A percentile compares a stretch with the other conserved stretches of the same genome.
Conservation (phyloP, 208 protist genomes). For the Wallacemonas sp. region DNA sequence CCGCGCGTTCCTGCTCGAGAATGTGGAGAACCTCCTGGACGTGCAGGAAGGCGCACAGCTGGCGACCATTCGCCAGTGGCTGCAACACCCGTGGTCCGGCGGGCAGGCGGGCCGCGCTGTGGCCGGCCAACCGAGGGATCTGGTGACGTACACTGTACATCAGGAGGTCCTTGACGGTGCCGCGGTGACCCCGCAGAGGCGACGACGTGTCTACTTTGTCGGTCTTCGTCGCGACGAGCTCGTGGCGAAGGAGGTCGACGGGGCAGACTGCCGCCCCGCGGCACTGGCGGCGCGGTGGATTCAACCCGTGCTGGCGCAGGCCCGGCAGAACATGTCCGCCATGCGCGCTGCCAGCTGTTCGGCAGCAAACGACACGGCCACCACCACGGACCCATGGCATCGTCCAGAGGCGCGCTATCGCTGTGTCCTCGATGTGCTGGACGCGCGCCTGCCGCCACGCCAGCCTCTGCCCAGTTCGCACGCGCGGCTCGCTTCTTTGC, state of each 20-base stretch:
- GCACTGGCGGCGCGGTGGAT: not conserved
- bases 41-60: conserved; percentile 55
- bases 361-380: not conserved
- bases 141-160: conserved; percentile 29
- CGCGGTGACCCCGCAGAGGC: conserved; percentile 61
- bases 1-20: conserved; percentile 79
- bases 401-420: conserved; percentile 10
- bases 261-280: too few species aligned
- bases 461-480: not conserved
- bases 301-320: not conserved
- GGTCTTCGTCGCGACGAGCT: conserved; percentile 31
- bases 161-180: conserved; percentile 56
- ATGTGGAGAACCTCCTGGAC: conserved; percentile 69
- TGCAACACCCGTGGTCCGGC: conserved; percentile 26
- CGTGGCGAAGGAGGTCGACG: too few species aligned
- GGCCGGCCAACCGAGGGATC: not conserved
- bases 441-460: not conserved
- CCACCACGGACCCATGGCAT: not conserved
- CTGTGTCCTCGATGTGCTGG: conserved; percentile 28
- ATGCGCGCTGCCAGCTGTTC: conserved; percentile 11
- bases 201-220: conserved; percentile 68
- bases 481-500: not conserved
- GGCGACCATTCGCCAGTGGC: conserved; percentile 31
- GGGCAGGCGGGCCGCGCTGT: not conserved
- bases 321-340: not conserved